Conservation (phyloP, 331 rosid species). For the Rhamnella rubrinervis region DNA sequence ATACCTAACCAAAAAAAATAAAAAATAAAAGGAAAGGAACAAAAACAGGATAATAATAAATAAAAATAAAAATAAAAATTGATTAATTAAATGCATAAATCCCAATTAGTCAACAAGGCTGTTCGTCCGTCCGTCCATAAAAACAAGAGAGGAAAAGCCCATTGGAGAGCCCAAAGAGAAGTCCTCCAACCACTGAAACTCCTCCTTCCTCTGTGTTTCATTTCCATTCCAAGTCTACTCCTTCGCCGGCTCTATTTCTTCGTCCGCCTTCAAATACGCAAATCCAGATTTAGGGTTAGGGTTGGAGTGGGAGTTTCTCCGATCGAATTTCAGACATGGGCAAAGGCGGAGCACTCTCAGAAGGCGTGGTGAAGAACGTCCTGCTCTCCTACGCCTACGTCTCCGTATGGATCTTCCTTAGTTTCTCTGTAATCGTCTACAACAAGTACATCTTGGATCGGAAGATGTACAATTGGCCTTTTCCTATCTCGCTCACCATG, state of each 20-base stretch:
- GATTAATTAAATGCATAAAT: neutral
- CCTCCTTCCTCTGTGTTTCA: neutral
- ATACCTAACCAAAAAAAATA: neutral
- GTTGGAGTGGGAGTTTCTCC: slow-evolving; percentile 9
- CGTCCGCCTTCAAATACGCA: neutral
- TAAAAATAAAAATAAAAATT: neutral
- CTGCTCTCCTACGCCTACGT: slow-evolving; percentile 81
- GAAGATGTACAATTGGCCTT: slow-evolving; percentile 94
- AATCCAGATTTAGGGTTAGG: slow-evolving; percentile 12
- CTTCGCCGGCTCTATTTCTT: neutral
- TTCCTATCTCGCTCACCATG: slow-evolving; percentile 94
- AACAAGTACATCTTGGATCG: slow-evolving; percentile 93
- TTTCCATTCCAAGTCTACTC: slow-evolving; percentile 8
- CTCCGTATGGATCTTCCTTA: slow-evolving; percentile 87
- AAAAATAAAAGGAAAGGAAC: neutral
- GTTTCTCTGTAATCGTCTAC: slow-evolving; percentile 92
- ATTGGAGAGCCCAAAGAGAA: neutral
- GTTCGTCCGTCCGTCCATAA: no score
- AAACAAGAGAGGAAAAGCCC: no score
- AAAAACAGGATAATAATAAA: neutral
- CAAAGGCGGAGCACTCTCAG: slow-evolving; percentile 62
- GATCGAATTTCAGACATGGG: slow-evolving; percentile 39
- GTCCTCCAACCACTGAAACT: neutral
- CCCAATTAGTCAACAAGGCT: neutral
- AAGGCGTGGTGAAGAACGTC: slow-evolving; percentile 68